A percentile compares a stretch with the other conserved stretches of the same genome.
These are phyloP conservation scores for Trichoderma lentiforme DNA, from an alignment of 2,329 filamentous ascomycete genomes.

Conservation along the genomic window DNA sequence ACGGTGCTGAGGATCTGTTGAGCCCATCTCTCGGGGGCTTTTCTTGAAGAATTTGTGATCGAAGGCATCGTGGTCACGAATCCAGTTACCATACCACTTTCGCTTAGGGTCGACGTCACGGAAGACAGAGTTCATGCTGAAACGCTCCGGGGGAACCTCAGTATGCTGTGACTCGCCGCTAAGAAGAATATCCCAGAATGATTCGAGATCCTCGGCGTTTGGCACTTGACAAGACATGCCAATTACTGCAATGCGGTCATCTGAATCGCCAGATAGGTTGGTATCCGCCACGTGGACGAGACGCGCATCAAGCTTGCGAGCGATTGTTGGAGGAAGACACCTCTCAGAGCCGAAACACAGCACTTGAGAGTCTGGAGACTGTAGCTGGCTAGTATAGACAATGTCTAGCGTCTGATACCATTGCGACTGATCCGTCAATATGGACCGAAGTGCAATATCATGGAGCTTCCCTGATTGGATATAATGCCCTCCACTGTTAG, in stretches of 20 bases:
- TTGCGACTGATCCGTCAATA: not conserved
- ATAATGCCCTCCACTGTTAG: not conserved
- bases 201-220: conserved; percentile 32
- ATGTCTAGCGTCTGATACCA: not conserved
- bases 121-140: not conserved
- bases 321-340: conserved; percentile 33
- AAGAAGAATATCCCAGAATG: conserved; percentile 32
- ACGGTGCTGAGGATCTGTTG: conserved; percentile 41
- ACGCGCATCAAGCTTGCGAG: conserved; percentile 14
- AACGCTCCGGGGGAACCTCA: not conserved
- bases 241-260: conserved; percentile 34
- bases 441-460: not conserved
- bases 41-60: conserved; percentile 43
- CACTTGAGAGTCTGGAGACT: conserved; percentile 30
- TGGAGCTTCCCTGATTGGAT: not conserved
- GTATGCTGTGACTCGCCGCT: conserved; percentile 18
- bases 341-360: conserved; percentile 38
- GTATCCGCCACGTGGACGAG: not conserved
- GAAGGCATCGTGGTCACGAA: conserved; percentile 28
- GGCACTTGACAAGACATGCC: conserved; percentile 40
- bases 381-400: not conserved
- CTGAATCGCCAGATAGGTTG: not conserved
- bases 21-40: conserved; percentile 33
- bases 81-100: conserved; percentile 26
- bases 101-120: not conserved